These are phyloP conservation scores for Suhomyces maxii DNA, from an alignment of 1,139 yeast species.

Conservation along the genomic window DNA sequence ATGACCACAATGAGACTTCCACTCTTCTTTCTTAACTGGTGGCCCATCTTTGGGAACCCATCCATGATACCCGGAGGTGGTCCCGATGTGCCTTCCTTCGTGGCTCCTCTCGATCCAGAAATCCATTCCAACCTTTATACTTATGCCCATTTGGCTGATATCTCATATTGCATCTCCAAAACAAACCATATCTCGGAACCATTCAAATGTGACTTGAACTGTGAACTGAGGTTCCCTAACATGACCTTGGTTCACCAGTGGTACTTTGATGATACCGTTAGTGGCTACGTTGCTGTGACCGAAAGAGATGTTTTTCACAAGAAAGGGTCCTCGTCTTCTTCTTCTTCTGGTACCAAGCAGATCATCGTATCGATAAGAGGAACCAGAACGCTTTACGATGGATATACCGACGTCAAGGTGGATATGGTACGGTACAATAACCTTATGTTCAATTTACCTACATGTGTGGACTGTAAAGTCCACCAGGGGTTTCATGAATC, in stretches of 20 bases:
- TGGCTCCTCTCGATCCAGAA: conserved; percentile 20
- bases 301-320: conserved; percentile 26
- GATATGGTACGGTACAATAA: conserved; percentile 38
- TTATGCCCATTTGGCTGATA: conserved; percentile 50
- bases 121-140: conserved; percentile 34
- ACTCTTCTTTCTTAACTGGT: background rate
- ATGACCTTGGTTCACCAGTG: conserved; percentile 47
- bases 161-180: conserved; percentile 49
- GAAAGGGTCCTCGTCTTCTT: conserved; percentile 11
- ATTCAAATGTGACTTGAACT: conserved; percentile 45
- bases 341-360: conserved; percentile 23
- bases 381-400: conserved; percentile 47
- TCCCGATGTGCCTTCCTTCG: background rate
- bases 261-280: conserved; percentile 42
- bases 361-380: conserved; percentile 48
- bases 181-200: conserved; percentile 37
- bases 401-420: conserved; percentile 45
- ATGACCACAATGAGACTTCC: conserved; percentile 1
- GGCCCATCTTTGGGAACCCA: background rate
- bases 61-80: background rate
- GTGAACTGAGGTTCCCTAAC: conserved; percentile 42
- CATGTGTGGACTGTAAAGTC: conserved; percentile 43
- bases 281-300: conserved; percentile 43
- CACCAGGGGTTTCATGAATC: conserved; percentile 48
- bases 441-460: conserved; percentile 23